phyloP scores from a whole-genome alignment of 148 eudicot genomes.

The Rhododendron molle region DNA sequence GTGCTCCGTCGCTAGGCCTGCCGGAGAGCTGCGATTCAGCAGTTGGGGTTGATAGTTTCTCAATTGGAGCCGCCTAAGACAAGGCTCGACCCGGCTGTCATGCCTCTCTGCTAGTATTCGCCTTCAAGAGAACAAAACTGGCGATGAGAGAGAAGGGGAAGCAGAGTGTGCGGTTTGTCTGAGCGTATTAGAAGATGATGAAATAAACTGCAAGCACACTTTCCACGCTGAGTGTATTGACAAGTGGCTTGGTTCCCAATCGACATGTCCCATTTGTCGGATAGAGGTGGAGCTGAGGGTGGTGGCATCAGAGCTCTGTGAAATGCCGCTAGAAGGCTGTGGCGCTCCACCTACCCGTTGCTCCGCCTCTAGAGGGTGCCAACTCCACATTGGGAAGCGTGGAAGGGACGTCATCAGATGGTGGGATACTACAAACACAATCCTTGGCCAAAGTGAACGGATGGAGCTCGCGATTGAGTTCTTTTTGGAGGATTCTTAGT shows the following conservation, averaged over 20 bases:
- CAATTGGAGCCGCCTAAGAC: constrained; percentile 16
- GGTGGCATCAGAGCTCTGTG: background rate
- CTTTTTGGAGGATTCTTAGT: constrained; percentile 49
- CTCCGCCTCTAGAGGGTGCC: constrained; percentile 27
- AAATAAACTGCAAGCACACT: constrained; percentile 43
- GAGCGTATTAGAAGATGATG: constrained; percentile 35
- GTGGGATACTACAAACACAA: constrained; percentile 4
- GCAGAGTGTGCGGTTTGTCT: constrained; percentile 48
- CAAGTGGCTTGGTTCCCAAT: constrained; percentile 38
- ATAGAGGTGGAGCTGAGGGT: constrained; percentile 35
- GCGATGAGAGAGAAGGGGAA: background rate
- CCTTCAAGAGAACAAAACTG: constrained; percentile 17
- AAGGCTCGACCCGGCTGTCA: constrained; percentile 49
- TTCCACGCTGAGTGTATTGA: constrained; percentile 61
- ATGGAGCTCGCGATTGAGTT: constrained; percentile 45
- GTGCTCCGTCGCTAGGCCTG: constrained; percentile 31
- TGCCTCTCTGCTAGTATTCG: constrained; percentile 35
- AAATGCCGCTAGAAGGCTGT: background rate
- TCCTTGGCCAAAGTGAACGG: constrained; percentile 18
- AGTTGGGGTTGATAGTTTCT: background rate
- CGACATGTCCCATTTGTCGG: constrained; percentile 62
- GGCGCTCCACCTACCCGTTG: constrained; percentile 13
- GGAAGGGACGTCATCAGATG: constrained; percentile 27
- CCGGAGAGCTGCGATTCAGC: constrained; percentile 1
- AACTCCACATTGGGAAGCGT: background rate